A percentile compares a stretch with the other conserved stretches of the same genome.
Evolutionary conservation across 768 basidiomycete genomes (phyloP).

Genomic region (Neoboletus magnificus): DNA sequence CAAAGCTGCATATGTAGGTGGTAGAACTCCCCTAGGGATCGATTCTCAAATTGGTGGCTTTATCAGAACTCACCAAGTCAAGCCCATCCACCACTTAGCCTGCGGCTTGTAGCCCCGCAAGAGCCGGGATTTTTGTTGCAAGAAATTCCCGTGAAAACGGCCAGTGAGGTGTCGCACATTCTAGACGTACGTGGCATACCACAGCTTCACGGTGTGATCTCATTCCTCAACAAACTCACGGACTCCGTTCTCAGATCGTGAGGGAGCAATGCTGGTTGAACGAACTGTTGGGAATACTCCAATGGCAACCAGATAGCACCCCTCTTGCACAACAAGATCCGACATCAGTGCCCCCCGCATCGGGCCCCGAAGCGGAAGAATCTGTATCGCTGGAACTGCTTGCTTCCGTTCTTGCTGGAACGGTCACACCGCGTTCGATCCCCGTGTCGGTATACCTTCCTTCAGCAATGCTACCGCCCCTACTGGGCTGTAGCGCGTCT

Average conservation of each 20-base stretch:
- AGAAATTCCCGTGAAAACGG: slow-evolving; percentile 63
- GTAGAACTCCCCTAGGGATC: neutral
- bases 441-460: slow-evolving; percentile 72
- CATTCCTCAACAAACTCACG: neutral
- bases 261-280: slow-evolving; percentile 85
- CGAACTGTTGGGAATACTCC: slow-evolving; percentile 55
- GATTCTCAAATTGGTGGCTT: slow-evolving; percentile 1
- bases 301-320: slow-evolving; percentile 55
- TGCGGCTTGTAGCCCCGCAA: slow-evolving; percentile 64
- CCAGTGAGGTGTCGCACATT: slow-evolving; percentile 73
- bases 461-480: slow-evolving; percentile 28
- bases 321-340: slow-evolving; percentile 2
- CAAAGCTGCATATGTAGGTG: slow-evolving; percentile 61
- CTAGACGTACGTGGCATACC: slow-evolving; percentile 52
- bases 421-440: slow-evolving; percentile 37
- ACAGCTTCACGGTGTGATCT: neutral
- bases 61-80: slow-evolving; percentile 59
- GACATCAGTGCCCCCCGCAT: neutral
- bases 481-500: slow-evolving; percentile 14
- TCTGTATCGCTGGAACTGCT: slow-evolving; percentile 54
- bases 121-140: slow-evolving; percentile 77
- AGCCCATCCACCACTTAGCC: slow-evolving; percentile 65
- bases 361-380: slow-evolving; percentile 28
- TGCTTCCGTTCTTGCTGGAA: slow-evolving; percentile 63
- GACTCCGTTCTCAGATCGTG: slow-evolving; percentile 40